phyloP scores from a whole-genome alignment of 805 yeast species.

The Metschnikowia koreensis region DNA sequence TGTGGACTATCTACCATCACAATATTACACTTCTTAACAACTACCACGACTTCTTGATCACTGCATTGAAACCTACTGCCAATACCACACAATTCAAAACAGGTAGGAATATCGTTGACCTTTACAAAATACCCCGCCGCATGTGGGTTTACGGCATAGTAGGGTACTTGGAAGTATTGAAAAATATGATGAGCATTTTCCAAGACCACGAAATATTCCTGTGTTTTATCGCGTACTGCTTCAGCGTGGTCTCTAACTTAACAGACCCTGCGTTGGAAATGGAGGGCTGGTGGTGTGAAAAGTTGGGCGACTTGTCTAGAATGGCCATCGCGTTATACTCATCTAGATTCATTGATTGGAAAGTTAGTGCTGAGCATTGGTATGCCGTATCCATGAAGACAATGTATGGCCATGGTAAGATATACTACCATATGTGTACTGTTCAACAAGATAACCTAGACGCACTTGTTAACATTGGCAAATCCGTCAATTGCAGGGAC shows the following conservation, averaged over 20 bases:
- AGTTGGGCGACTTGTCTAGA: slow-evolving; percentile 79
- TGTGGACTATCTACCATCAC: slow-evolving; percentile 71
- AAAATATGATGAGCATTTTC: slow-evolving; percentile 69
- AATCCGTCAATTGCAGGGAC: slow-evolving; percentile 74
- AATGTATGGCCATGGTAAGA: slow-evolving; percentile 79
- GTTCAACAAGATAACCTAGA: slow-evolving; percentile 76
- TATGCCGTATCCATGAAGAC: slow-evolving; percentile 69
- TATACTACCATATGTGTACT: slow-evolving; percentile 84
- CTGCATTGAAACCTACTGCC: slow-evolving; percentile 63
- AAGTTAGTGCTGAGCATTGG: slow-evolving; percentile 80
- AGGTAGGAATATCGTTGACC: slow-evolving; percentile 73
- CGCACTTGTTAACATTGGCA: slow-evolving; percentile 77
- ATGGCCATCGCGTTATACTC: slow-evolving; percentile 87
- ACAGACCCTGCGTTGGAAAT: slow-evolving; percentile 55
- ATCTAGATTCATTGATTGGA: slow-evolving; percentile 82
- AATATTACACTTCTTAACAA: slow-evolving; percentile 65
- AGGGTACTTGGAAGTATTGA: slow-evolving; percentile 72
- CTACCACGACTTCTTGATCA: slow-evolving; percentile 68
- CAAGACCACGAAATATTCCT: slow-evolving; percentile 77
- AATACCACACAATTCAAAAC: slow-evolving; percentile 55
- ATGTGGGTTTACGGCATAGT: slow-evolving; percentile 87
- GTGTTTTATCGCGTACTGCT: slow-evolving; percentile 71
- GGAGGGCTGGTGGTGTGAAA: slow-evolving; percentile 80
- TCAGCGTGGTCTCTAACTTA: slow-evolving; percentile 54
- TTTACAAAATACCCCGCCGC: slow-evolving; percentile 74